Conservation (phyloP, 495 filamentous ascomycete genomes). For the Aspergillus wentii region DNA sequence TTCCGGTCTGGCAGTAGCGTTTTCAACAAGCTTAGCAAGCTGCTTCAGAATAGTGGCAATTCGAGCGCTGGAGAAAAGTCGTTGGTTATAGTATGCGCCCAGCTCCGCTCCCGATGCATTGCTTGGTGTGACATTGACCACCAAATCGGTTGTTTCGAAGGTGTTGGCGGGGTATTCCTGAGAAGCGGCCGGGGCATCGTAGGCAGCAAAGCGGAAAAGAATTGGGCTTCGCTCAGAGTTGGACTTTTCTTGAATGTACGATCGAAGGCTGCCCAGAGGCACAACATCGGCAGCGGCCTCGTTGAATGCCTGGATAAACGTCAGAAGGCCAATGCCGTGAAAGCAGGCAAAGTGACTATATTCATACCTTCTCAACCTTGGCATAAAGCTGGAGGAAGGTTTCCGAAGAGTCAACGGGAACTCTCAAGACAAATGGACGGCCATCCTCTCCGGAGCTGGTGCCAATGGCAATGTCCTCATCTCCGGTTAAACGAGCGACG, state of each 20-base stretch:
- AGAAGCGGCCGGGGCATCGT: conserved; percentile 43
- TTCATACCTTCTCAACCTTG: conserved; percentile 43
- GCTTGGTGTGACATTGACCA: conserved; percentile 37
- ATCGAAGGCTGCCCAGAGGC: conserved; percentile 37
- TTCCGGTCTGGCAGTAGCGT: conserved; percentile 39
- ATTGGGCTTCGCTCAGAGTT: conserved; percentile 35
- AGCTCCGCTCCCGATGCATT: conserved; percentile 26
- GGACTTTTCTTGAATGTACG: conserved; percentile 42
- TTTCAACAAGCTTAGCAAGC: conserved; percentile 34
- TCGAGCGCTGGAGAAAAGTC: conserved; percentile 44
- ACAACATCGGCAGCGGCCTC: conserved; percentile 43
- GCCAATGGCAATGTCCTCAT: conserved; percentile 48
- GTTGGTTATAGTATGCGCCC: conserved; percentile 47
- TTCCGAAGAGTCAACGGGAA: conserved; percentile 34
- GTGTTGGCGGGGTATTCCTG: conserved; percentile 43
- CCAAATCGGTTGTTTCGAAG: conserved; percentile 42
- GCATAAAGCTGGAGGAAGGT: conserved; percentile 38
- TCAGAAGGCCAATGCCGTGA: conserved; percentile 2
- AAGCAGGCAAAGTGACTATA: neutral
- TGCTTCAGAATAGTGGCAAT: conserved; percentile 43
- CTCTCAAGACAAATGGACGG: conserved; percentile 44
- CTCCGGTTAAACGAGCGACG: conserved; percentile 47
- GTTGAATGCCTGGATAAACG: conserved; percentile 25
- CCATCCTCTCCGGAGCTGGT: conserved; percentile 40
- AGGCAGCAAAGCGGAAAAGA: conserved; percentile 46